Conservation (phyloP, 2,329 filamentous ascomycete genomes). For the Incumbomyces lentus region DNA sequence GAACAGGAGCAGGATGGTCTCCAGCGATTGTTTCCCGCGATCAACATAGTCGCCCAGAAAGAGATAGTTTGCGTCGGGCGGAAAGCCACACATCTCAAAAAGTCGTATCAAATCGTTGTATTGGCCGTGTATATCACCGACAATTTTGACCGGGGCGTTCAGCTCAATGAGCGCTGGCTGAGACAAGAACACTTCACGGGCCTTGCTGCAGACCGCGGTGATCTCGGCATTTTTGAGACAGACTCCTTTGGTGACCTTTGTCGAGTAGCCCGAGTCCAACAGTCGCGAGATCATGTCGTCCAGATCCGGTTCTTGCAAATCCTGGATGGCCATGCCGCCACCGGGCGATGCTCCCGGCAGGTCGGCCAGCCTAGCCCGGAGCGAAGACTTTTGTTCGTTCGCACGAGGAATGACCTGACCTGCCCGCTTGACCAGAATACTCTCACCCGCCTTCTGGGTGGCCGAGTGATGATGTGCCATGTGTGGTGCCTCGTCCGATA, state of each 20-base stretch:
- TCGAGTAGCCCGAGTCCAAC: slow-evolving; percentile 86
- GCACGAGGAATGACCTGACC: slow-evolving; percentile 58
- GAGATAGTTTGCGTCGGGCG: slow-evolving; percentile 80
- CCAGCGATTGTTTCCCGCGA: slow-evolving; percentile 86
- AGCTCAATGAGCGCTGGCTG: slow-evolving; percentile 89
- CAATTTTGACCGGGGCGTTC: slow-evolving; percentile 91
- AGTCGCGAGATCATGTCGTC: slow-evolving; percentile 96
- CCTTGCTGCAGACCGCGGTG: slow-evolving; percentile 79
- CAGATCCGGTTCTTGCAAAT: slow-evolving; percentile 83
- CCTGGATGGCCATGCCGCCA: slow-evolving; percentile 67
- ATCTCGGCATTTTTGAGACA: slow-evolving; percentile 98
- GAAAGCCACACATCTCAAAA: slow-evolving; percentile 98
- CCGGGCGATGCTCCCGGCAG: slow-evolving; percentile 36
- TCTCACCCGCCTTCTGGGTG: slow-evolving; percentile 67
- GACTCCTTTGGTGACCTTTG: slow-evolving; percentile 95
- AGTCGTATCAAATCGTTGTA: slow-evolving; percentile 93
- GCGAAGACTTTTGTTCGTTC: slow-evolving; percentile 28
- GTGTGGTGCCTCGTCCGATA: slow-evolving; percentile 79
- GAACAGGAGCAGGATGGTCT: slow-evolving; percentile 83
- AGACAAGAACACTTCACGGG: slow-evolving; percentile 76
- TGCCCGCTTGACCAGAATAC: slow-evolving; percentile 77
- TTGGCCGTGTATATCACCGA: slow-evolving; percentile 92
- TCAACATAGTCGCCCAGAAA: slow-evolving; percentile 97
- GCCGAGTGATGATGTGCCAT: slow-evolving; percentile 47
- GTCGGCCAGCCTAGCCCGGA: slow-evolving; percentile 20